phyloP scores from a whole-genome alignment of 305 asterid genomes.

The Rubia balearica region DNA sequence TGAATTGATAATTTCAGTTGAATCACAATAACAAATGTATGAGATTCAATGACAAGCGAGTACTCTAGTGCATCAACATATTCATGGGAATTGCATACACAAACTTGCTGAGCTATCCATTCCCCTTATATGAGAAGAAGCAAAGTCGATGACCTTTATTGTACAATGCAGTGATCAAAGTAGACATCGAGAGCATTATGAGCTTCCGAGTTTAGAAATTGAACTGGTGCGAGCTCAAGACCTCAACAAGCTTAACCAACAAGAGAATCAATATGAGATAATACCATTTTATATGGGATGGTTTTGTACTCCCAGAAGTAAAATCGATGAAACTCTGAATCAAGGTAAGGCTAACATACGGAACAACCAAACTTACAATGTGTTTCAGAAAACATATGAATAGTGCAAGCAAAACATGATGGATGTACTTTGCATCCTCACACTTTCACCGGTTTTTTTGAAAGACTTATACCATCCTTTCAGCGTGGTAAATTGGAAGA shows the following conservation, averaged over 20 bases:
- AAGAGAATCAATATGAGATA: slow-evolving; percentile 35
- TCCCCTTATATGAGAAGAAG: slow-evolving; percentile 38
- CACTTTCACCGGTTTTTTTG: slow-evolving; percentile 46
- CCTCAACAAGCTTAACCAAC: slow-evolving; percentile 43
- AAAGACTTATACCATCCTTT: slow-evolving; percentile 35
- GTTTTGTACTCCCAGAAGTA: slow-evolving; percentile 37
- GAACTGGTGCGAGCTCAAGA: slow-evolving; percentile 50
- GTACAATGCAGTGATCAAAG: slow-evolving; percentile 41
- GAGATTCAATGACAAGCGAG: no score
- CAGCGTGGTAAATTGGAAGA: slow-evolving; percentile 39
- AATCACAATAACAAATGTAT: no score
- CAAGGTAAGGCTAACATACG: slow-evolving; percentile 50
- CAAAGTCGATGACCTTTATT: slow-evolving; percentile 52
- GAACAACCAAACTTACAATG: slow-evolving; percentile 32
- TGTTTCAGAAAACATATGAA: slow-evolving; percentile 55
- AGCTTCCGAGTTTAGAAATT: slow-evolving; percentile 46
- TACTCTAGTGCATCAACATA: no score
- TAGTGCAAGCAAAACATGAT: slow-evolving; percentile 39
- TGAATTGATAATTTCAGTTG: no score
- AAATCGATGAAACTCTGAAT: slow-evolving; percentile 46
- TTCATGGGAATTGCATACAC: not conserved
- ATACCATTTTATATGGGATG: slow-evolving; percentile 29
- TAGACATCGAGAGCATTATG: slow-evolving; percentile 60
- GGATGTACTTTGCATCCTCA: slow-evolving; percentile 35
- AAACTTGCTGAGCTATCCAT: slow-evolving; percentile 17